phyloP scores from a whole-genome alignment of 108 stramenopile genomes.

The Craspedostauros australis region DNA sequence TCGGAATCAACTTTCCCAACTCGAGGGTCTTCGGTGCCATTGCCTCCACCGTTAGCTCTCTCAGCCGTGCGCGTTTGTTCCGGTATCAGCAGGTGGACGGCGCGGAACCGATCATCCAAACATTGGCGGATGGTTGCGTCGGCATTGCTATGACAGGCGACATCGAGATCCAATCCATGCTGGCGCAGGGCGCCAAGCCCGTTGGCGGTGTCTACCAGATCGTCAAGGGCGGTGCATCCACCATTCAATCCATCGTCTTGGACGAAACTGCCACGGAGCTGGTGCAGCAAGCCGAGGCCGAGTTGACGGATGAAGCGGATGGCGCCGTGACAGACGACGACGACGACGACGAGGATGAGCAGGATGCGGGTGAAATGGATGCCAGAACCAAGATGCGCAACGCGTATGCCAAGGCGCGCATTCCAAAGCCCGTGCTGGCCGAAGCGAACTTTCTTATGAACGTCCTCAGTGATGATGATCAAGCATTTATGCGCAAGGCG shows the following conservation, averaged over 20 bases:
- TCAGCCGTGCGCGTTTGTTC: slow-evolving; percentile 63
- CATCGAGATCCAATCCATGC: slow-evolving; percentile 54
- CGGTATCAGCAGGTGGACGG: slow-evolving; percentile 16
- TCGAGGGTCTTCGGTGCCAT: slow-evolving; percentile 59
- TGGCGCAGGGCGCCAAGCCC: slow-evolving; percentile 80
- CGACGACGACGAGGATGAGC: slow-evolving; percentile 22
- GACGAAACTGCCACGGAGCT: slow-evolving; percentile 66
- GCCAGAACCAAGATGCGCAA: slow-evolving; percentile 29
- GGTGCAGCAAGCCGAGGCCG: slow-evolving; percentile 24
- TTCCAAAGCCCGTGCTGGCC: slow-evolving; percentile 78
- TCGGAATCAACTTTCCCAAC: slow-evolving; percentile 25
- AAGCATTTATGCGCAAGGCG: slow-evolving; percentile 73
- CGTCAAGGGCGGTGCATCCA: slow-evolving; percentile 46
- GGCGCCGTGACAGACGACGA: slow-evolving; percentile 31
- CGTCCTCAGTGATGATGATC: slow-evolving; percentile 75
- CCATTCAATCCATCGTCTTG: slow-evolving; percentile 66
- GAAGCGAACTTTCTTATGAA: slow-evolving; percentile 84
- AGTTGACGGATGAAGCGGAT: slow-evolving; percentile 29
- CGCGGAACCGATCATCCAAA: slow-evolving; percentile 23
- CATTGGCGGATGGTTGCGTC: slow-evolving; percentile 66
- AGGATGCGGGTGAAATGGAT: slow-evolving; percentile 12
- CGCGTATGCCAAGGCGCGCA: slow-evolving; percentile 68
- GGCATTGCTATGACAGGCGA: slow-evolving; percentile 69
- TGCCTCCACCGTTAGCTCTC: slow-evolving; percentile 69
- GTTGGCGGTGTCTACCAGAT: slow-evolving; percentile 81